Evolutionary conservation across 2,329 filamentous ascomycete genomes (phyloP).

Genomic region (Neopestalotiopsis clavispora): DNA sequence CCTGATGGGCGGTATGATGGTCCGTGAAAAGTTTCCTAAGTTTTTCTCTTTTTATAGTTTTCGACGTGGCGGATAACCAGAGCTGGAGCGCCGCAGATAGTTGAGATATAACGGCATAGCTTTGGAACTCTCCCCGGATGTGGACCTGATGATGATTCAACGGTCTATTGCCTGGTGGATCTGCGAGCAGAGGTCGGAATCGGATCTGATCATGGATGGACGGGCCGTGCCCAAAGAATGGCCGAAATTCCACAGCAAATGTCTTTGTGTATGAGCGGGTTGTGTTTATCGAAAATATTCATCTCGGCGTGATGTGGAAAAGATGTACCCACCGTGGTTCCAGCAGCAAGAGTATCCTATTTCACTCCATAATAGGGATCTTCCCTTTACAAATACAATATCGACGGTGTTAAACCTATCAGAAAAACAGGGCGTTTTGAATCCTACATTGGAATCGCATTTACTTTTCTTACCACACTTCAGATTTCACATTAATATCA

Average conservation of each 20-base stretch:
- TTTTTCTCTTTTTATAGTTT: no score
- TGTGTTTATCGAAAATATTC: neutral
- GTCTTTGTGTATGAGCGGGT: neutral
- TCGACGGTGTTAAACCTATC: no score
- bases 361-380: neutral
- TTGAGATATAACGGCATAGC: no score
- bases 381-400: neutral
- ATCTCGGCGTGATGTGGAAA: neutral
- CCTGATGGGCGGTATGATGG: constrained; percentile 55
- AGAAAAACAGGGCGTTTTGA: neutral
- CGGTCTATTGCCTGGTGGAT: neutral
- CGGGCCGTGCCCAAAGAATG: neutral
- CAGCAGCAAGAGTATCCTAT: neutral
- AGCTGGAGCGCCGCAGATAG: no score
- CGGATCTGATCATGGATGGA: no score
- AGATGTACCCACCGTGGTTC: neutral
- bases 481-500: neutral
- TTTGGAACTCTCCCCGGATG: no score
- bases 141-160: no score
- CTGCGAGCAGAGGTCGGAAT: neutral
- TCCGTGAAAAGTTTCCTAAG: neutral
- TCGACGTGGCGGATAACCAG: no score
- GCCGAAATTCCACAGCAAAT: neutral
- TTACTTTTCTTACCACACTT: neutral
- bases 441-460: neutral